Evolutionary conservation across 192 early-diverging fungal genomes (phyloP).

Genomic region (Entophlyctis helioformis): DNA sequence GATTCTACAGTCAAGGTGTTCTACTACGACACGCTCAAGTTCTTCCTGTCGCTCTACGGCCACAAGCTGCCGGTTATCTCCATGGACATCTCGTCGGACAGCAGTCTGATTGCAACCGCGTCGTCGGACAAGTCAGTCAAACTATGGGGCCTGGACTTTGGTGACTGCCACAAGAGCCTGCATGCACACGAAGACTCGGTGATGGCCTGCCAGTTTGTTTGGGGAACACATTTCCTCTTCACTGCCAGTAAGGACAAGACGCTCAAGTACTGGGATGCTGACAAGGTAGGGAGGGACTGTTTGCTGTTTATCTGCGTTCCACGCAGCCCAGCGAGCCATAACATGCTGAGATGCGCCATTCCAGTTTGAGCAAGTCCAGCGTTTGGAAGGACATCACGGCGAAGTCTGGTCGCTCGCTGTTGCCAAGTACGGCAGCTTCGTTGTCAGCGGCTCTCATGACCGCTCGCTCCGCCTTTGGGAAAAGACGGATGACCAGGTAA

Average conservation of each 20-base stretch:
- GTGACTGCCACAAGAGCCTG: conserved; percentile 92
- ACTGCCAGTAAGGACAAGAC: conserved; percentile 80
- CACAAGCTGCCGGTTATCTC: conserved; percentile 94
- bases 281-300: conserved; percentile 44
- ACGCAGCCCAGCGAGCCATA: too few species aligned
- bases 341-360: background rate
- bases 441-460: conserved; percentile 86
- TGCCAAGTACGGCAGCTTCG: conserved; percentile 75
- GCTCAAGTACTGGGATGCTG: conserved; percentile 93
- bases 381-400: conserved; percentile 81
- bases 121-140: conserved; percentile 97
- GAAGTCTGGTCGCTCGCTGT: conserved; percentile 93
- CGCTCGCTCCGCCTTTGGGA: conserved; percentile 92
- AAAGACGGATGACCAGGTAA: conserved; percentile 79
- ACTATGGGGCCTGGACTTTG: conserved; percentile 98
- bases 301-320: too few species aligned
- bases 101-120: conserved; percentile 79
- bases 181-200: conserved; percentile 90
- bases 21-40: conserved; percentile 91
- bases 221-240: conserved; percentile 92
- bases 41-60: conserved; percentile 93
- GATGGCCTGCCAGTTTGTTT: conserved; percentile 79
- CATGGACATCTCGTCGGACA: conserved; percentile 98
- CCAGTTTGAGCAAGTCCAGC: conserved; percentile 86
- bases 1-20: conserved; percentile 97